Evolutionary conservation across 495 filamentous ascomycete species (phyloP).

Genomic region (Peziza echinospora): DNA sequence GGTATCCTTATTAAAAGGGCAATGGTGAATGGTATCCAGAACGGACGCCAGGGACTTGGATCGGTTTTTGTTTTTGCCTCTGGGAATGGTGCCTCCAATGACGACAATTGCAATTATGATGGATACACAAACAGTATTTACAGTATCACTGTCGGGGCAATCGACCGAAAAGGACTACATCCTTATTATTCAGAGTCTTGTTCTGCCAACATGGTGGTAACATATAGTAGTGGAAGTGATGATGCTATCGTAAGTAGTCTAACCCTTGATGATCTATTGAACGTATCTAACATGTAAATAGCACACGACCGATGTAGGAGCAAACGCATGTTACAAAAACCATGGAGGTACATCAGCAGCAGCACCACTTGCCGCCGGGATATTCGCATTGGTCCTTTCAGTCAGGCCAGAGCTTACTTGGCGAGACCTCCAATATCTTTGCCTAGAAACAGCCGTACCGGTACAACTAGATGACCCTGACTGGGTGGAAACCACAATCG

Average conservation of each 20-base stretch:
- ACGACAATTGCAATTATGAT: conserved; percentile 98
- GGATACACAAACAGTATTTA: conserved; percentile 99
- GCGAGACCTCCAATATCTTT: conserved; percentile 86
- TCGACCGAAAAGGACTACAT: conserved; percentile 66
- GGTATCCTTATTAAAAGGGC: conserved; percentile 71
- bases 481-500: conserved; percentile 61
- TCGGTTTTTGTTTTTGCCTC: conserved; percentile 94
- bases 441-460: conserved; percentile 63
- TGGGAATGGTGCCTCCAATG: conserved; percentile 69
- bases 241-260: conserved; percentile 55
- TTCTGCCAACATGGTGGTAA: conserved; percentile 84
- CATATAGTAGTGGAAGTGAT: conserved; percentile 76
- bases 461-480: conserved; percentile 51
- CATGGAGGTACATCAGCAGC: conserved; percentile 97
- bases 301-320: conserved; percentile 88
- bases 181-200: conserved; percentile 90
- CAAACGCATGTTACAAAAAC: conserved; percentile 46
- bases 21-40: conserved; percentile 78
- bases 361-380: conserved; percentile 73
- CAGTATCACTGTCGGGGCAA: conserved; percentile 86
- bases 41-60: conserved; percentile 62
- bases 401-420: conserved; percentile 72
- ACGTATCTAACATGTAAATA: conserved; percentile 13
- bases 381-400: conserved; percentile 78
- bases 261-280: too few relatives aligned